Conservation (phyloP, 805 yeast species). For the Blastobotrys parvus region DNA sequence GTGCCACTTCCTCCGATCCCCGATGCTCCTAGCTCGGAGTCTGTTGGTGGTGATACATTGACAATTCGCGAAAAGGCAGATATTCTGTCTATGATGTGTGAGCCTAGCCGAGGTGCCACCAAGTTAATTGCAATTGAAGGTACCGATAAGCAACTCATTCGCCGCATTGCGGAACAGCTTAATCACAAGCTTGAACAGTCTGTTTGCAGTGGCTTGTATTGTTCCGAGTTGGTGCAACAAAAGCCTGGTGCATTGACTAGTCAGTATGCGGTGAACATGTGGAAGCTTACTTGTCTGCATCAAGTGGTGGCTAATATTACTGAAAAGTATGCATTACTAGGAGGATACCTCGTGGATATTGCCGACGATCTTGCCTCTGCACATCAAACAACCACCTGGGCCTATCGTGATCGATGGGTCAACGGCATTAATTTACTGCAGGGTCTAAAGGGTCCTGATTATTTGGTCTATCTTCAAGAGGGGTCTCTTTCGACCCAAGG, state of each 20-base stretch:
- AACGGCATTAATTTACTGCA: constrained; percentile 15
- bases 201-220: constrained; percentile 5
- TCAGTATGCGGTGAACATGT: constrained; percentile 17
- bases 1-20: not conserved
- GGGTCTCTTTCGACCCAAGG: constrained; percentile 11
- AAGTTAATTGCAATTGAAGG: constrained; percentile 18
- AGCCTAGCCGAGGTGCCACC: constrained; percentile 1
- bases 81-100: constrained; percentile 17
- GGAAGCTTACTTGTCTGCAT: constrained; percentile 20
- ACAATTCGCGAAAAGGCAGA: constrained; percentile 21
- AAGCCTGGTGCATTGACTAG: constrained; percentile 13
- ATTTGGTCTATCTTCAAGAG: constrained; percentile 17
- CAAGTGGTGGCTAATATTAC: constrained; percentile 15
- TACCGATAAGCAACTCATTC: constrained; percentile 10
- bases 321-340: constrained; percentile 12
- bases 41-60: no score
- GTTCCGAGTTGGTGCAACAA: constrained; percentile 4
- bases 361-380: constrained; percentile 19
- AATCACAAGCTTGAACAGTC: constrained; percentile 6
- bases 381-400: constrained; percentile 1
- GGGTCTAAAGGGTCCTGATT: constrained; percentile 22
- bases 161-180: constrained; percentile 5
- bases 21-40: no score
- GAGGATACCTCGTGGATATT: constrained; percentile 18
- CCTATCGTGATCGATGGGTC: constrained; percentile 19